Evolutionary conservation across 163 green algal genomes (phyloP).

Genomic region (Scenedesmus sp.): DNA sequence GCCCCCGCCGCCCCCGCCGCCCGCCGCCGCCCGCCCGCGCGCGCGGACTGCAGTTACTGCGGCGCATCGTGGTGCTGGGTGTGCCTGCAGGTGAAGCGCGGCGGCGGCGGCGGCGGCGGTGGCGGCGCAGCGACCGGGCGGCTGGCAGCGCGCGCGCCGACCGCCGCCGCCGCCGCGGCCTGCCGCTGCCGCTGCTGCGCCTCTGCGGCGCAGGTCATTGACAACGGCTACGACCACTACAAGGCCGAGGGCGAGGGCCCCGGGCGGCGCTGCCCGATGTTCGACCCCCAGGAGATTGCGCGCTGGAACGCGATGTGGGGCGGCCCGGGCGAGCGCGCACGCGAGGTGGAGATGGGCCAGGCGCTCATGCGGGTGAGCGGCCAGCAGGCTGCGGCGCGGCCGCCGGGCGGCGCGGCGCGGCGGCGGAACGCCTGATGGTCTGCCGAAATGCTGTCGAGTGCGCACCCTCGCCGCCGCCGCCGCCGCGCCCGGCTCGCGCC

Average conservation of each 20-base stretch:
- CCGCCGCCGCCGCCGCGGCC: constrained; percentile 34
- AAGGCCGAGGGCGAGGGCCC: no score
- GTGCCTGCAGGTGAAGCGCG: constrained; percentile 26
- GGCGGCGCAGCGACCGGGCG: no score
- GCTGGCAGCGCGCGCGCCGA: no score
- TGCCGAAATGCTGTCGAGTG: no score
- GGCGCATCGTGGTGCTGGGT: constrained; percentile 60
- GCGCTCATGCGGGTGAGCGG: constrained; percentile 12
- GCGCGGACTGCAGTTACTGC: constrained; percentile 73
- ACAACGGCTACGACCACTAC: constrained; percentile 80
- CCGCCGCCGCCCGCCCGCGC: no score
- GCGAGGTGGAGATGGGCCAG: constrained; percentile 20
- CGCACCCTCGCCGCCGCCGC: no score
- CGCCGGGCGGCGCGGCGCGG: no score
- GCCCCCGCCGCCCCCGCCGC: no score
- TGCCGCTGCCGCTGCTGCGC: neutral
- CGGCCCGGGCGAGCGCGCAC: neutral
- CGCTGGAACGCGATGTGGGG: constrained; percentile 58
- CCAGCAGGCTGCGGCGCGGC: neutral
- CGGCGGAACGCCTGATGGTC: no score
- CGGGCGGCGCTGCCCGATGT: constrained; percentile 66
- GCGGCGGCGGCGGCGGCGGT: no score
- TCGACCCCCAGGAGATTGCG: constrained; percentile 74
- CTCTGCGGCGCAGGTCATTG: no score
- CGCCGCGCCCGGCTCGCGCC: no score